Conservation (phyloP, 2,329 filamentous ascomycete species). For the Epichloe sibirici region DNA sequence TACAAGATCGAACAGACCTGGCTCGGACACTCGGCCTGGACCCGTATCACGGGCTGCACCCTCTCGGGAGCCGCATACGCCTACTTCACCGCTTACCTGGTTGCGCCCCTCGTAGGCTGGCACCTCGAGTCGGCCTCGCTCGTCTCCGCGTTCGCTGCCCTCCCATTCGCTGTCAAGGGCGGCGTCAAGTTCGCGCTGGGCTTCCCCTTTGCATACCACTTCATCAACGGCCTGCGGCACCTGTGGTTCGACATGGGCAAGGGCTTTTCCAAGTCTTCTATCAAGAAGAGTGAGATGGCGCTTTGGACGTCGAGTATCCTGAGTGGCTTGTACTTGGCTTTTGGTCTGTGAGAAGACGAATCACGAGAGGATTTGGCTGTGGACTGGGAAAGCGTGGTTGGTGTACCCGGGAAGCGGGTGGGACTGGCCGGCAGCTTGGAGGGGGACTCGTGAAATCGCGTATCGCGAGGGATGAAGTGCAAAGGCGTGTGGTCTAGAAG, state of each 20-base stretch:
- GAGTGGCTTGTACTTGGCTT: conserved; percentile 32
- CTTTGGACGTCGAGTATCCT: conserved; percentile 36
- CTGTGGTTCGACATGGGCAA: conserved; percentile 38
- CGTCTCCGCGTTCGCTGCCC: conserved; percentile 45
- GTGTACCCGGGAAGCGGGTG: background rate
- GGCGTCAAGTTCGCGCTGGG: conserved; percentile 41
- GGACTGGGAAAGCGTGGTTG: too few species aligned
- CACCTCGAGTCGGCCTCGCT: conserved; percentile 48
- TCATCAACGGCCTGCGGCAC: conserved; percentile 43
- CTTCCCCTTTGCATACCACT: conserved; percentile 49
- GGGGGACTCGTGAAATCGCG: background rate
- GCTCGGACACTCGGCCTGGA: conserved; percentile 58
- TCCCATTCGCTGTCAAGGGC: conserved; percentile 48
- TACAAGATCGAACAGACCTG: conserved; percentile 82
- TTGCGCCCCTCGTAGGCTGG: conserved; percentile 58
- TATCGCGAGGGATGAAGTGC: background rate
- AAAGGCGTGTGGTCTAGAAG: background rate
- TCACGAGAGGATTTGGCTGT: background rate
- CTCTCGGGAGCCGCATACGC: conserved; percentile 66
- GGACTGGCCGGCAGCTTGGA: background rate
- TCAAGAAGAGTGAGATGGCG: conserved; percentile 32
- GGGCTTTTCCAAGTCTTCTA: conserved; percentile 37
- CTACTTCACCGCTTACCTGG: conserved; percentile 71
- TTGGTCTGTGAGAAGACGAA: conserved; percentile 28
- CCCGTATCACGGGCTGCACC: conserved; percentile 70